phyloP scores from a whole-genome alignment of 2,329 filamentous ascomycete species.

The Exophiala dermatitidis region DNA sequence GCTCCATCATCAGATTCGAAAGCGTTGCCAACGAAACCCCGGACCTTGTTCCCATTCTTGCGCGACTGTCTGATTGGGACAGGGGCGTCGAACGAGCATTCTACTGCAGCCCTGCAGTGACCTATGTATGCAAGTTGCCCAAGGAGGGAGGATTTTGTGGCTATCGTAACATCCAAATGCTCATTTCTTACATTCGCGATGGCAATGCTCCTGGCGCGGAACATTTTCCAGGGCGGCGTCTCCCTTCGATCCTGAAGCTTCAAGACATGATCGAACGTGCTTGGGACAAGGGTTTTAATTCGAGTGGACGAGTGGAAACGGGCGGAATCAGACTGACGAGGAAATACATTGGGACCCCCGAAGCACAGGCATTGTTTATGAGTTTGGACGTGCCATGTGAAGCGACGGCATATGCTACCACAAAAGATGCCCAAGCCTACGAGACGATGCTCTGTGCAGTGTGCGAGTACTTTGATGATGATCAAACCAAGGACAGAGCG shows the following conservation, averaged over 20 bases:
- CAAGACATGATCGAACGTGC: constrained; percentile 82
- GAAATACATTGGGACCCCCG: constrained; percentile 91
- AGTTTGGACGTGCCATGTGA: constrained; percentile 63
- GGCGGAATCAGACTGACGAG: constrained; percentile 80
- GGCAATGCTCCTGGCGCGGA: constrained; percentile 51
- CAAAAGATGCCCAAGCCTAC: constrained; percentile 41
- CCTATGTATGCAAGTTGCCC: constrained; percentile 75
- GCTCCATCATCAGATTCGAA: constrained; percentile 38
- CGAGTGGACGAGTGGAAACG: constrained; percentile 67
- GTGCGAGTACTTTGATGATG: constrained; percentile 63
- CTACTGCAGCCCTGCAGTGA: constrained; percentile 66
- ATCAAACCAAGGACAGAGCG: constrained; percentile 38
- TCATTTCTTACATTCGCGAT: constrained; percentile 68
- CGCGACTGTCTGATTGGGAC: constrained; percentile 59
- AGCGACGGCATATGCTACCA: constrained; percentile 51
- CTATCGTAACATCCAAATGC: constrained; percentile 90
- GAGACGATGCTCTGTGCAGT: constrained; percentile 59
- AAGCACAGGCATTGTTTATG: constrained; percentile 75
- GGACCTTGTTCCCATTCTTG: constrained; percentile 56
- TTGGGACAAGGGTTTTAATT: constrained; percentile 80
- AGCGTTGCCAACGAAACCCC: constrained; percentile 42
- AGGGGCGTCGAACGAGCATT: constrained; percentile 61
- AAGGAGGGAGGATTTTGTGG: constrained; percentile 87
- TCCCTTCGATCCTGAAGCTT: constrained; percentile 72
- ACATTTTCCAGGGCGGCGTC: constrained; percentile 49